Percentiles rank a stretch among this genome's conserved stretches.
Evolutionary conservation across 495 filamentous ascomycete species (phyloP).

Genomic region (Bombardia bombarda): DNA sequence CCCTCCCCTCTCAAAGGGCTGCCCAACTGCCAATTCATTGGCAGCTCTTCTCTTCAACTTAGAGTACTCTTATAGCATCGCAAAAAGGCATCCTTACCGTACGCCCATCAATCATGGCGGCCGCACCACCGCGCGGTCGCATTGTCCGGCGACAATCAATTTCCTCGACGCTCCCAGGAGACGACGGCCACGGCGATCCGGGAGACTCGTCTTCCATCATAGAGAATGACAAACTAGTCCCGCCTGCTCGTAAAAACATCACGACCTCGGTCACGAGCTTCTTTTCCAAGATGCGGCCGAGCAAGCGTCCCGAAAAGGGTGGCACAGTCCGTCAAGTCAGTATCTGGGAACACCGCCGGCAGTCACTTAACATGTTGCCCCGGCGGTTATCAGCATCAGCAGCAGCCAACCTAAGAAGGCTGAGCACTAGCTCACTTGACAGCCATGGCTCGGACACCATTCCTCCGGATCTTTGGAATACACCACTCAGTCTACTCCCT

Average conservation of each 20-base stretch:
- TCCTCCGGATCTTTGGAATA: slow-evolving; percentile 10
- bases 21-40: no score
- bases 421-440: slow-evolving; percentile 1
- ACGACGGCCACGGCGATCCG: not conserved
- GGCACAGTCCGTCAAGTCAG: slow-evolving; percentile 20
- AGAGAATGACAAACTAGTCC: not conserved
- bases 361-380: no score
- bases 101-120: not conserved
- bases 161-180: not conserved
- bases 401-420: no score
- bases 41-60: no score
- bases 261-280: slow-evolving; percentile 17
- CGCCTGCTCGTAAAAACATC: slow-evolving; percentile 2
- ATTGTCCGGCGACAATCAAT: not conserved
- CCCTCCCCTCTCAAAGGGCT: no score
- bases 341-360: not conserved
- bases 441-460: slow-evolving; percentile 13
- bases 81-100: not conserved
- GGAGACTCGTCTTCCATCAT: not conserved
- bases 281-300: slow-evolving; percentile 29
- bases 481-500: slow-evolving; percentile 12
- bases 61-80: no score
- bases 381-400: no score
- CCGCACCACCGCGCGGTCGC: not conserved
- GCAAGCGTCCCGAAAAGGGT: slow-evolving; percentile 35